Conservation (phyloP, 768 basidiomycete species). For the Lactifluus piperatus region DNA sequence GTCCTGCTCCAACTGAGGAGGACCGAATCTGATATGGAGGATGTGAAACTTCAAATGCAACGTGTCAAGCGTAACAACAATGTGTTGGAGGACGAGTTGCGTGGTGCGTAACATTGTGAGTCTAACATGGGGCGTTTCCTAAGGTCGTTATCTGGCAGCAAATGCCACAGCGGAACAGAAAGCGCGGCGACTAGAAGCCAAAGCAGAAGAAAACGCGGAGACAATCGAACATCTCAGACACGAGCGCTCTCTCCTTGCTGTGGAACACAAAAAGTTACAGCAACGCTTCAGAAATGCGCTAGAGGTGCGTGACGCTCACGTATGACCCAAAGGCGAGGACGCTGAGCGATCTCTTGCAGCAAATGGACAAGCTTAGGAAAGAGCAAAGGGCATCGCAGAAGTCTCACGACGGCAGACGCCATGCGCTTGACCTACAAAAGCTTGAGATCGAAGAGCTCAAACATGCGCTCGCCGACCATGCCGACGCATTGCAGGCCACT, state of each 20-base stretch:
- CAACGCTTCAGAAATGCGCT: constrained; percentile 54
- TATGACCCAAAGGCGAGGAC: not conserved
- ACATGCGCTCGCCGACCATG: constrained; percentile 50
- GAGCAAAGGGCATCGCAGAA: constrained; percentile 53
- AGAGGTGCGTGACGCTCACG: constrained; percentile 41
- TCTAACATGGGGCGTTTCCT: not conserved
- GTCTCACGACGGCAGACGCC: constrained; percentile 62
- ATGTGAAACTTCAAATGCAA: constrained; percentile 59
- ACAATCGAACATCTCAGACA: constrained; percentile 68
- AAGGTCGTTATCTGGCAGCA: constrained; percentile 28
- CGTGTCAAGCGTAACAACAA: constrained; percentile 65
- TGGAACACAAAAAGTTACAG: constrained; percentile 69
- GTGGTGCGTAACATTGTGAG: constrained; percentile 38
- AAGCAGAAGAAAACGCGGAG: constrained; percentile 58
- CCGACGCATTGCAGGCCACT: constrained; percentile 51
- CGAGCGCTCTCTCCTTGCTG: constrained; percentile 60
- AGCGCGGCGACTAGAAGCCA: constrained; percentile 55
- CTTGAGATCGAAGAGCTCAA: constrained; percentile 73
- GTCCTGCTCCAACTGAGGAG: constrained; percentile 56
- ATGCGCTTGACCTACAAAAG: constrained; percentile 63
- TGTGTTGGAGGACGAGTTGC: constrained; percentile 63
- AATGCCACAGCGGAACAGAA: constrained; percentile 67
- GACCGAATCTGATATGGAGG: constrained; percentile 74
- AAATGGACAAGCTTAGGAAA: constrained; percentile 51
- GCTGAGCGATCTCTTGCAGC: constrained; percentile 28